Base-by-base conservation (phyloP, 1,284 basidiomycete species). In the Marasmius sp. region DNA sequence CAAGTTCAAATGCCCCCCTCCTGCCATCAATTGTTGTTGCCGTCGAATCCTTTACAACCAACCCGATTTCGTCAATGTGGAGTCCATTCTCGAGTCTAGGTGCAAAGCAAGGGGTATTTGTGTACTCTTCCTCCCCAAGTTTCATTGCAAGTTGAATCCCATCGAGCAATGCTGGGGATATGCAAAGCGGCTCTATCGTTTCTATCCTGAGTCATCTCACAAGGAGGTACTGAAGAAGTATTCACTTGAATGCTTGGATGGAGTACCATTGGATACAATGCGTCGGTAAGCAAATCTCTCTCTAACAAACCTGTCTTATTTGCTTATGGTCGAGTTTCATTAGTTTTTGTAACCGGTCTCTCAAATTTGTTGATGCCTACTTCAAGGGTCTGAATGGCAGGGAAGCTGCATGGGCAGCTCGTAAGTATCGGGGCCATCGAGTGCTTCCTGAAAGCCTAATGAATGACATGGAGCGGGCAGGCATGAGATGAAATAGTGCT, bases 401-500 rank as follows among this genome's bases (percentile, higher is more conserved):
- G 16, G 60, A 64, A 49, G 64, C 69, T 47, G 69, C 67, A 45
- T 70, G 66, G 67, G 69, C 67, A 37, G 53, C 61, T 22, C 66
- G 62, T 41, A 66, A 66, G 57, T 70, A 68, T 48, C 50, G 54
- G 1, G 62, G 65, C 7, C 69, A 71, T 58, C 53, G 61, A 12
- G 38, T 50, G 1, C 9, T 70, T 14, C 69, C 68, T 9, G 53
- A 62, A n/a, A 18, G 18, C 2, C 36, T 69, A 9, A 43, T 68
- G 48, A 50, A 61, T 18, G 61, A 66, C n/a, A n/a, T n/a, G n/a
- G n/a, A n/a, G n/a, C n/a, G n/a, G n/a, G n/a, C n/a, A n/a, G n/a
- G n/a, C n/a, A n/a, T n/a, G n/a, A n/a, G n/a, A n/a, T n/a, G n/a
- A n/a, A n/a, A n/a, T n/a, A n/a, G n/a, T n/a, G n/a, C n/a, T n/a